phyloP scores from a whole-genome alignment of 2,329 filamentous ascomycete genomes.

The Dryadomyces quercus-mongolicae region DNA sequence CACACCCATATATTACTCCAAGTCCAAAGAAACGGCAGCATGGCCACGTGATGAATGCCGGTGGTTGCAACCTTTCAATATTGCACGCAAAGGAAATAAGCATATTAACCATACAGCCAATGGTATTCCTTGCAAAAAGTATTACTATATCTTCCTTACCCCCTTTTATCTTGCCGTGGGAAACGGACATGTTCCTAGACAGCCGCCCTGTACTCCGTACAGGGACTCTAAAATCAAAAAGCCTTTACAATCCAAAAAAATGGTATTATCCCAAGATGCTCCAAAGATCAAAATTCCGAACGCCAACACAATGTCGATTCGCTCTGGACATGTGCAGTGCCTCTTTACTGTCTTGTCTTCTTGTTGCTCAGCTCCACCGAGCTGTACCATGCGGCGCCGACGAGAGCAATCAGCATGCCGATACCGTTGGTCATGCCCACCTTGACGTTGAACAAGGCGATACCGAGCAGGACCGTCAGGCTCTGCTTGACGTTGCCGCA shows the following conservation, averaged over 20 bases:
- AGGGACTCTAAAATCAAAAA: background rate
- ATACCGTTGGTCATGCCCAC: constrained; percentile 41
- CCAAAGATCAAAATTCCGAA: background rate
- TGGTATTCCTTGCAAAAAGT: no score
- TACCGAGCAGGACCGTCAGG: constrained; percentile 40
- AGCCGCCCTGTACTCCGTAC: background rate
- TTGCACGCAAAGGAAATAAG: no score
- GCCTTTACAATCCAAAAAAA: no score
- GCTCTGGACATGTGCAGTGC: background rate
- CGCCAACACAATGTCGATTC: background rate
- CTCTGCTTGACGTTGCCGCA: constrained; percentile 48
- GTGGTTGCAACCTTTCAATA: no score
- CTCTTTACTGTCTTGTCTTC: background rate
- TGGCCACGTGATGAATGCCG: no score
- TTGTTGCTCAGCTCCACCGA: constrained; percentile 33
- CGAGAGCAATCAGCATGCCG: constrained; percentile 41
- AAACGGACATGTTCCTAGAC: no score
- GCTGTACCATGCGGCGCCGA: constrained; percentile 45
- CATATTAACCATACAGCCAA: no score
- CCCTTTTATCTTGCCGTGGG: no score
- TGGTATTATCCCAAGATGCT: background rate
- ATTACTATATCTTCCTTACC: no score
- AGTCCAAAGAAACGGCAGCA: no score
- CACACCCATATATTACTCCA: no score
- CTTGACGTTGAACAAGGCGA: constrained; percentile 37